Evolutionary conservation across 2,329 filamentous ascomycete species (phyloP).

Genomic region (Colletotrichum tanaceti): DNA sequence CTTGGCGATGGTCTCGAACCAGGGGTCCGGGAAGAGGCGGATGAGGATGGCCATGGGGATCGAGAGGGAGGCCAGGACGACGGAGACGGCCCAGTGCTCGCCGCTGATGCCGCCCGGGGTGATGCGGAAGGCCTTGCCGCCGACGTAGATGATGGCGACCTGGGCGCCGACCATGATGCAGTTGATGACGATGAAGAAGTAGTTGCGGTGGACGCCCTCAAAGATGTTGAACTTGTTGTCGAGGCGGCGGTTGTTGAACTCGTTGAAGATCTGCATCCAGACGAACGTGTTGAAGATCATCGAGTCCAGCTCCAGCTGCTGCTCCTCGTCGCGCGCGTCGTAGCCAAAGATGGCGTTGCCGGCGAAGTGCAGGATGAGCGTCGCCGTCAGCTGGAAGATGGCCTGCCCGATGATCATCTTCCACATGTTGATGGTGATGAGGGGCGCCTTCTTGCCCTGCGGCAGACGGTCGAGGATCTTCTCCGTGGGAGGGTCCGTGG

Average conservation of each 20-base stretch:
- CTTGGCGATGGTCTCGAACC: slow-evolving; percentile 96
- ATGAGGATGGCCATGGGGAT: slow-evolving; percentile 63
- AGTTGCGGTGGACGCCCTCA: slow-evolving; percentile 66
- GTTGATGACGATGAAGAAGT: slow-evolving; percentile 69
- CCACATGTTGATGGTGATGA: slow-evolving; percentile 78
- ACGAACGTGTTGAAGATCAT: slow-evolving; percentile 78
- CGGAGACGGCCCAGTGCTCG: slow-evolving; percentile 64
- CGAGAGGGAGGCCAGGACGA: slow-evolving; percentile 61
- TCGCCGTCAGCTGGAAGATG: slow-evolving; percentile 69
- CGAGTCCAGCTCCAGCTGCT: slow-evolving; percentile 63
- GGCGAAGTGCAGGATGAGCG: slow-evolving; percentile 71
- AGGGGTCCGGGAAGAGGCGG: slow-evolving; percentile 61
- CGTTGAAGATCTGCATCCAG: slow-evolving; percentile 80
- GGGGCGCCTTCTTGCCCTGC: slow-evolving; percentile 72
- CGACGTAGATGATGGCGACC: slow-evolving; percentile 68
- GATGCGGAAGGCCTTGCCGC: slow-evolving; percentile 65
- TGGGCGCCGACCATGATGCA: slow-evolving; percentile 68
- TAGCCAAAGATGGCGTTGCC: slow-evolving; percentile 67
- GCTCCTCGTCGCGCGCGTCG: slow-evolving; percentile 52
- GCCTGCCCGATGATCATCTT: slow-evolving; percentile 74
- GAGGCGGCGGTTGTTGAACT: slow-evolving; percentile 72
- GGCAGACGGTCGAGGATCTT: slow-evolving; percentile 66
- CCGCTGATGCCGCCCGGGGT: slow-evolving; percentile 54
- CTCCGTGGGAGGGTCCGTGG: slow-evolving; percentile 70
- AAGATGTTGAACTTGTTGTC: slow-evolving; percentile 73